Evolutionary conservation across 164 flowering plant genomes (phyloP), one percentile per base, ranked within the genome.

Genomic region (grape (Vitis vinifera)): DNA sequence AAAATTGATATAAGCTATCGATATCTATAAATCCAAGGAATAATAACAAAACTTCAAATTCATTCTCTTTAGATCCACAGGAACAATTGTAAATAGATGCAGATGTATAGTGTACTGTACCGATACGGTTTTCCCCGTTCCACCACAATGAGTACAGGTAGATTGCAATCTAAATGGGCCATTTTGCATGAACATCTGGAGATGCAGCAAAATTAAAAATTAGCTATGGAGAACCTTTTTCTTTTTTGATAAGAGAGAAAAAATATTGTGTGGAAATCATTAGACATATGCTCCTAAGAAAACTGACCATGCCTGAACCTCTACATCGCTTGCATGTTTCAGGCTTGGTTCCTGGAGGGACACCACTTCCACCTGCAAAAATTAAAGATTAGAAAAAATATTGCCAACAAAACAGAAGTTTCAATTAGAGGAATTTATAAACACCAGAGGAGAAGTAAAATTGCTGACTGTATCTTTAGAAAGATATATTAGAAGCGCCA

Each of bases 311-410:
- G 81, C 99, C 99, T 23, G 91, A 73, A 47, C 98, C 99, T 81
- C 68, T 88, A 75, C 99, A 95, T 14, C 88, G 79, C 68, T 57
- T 84, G 76, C 98, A 95, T 9, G 91, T 88, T 79, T 93, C 95
- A 53, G 97, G 98, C 69, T 76, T 87, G 5, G 93, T 88, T 69
- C 99, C 99, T 80, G 98, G 97, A 77, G 98, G 98, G 63, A 95
- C 98, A 68, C 99, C 99, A 73, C 84, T 75, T 64, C 98, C 99
- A 81, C 90, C 99, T 95, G 78, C 56, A 75, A 77, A 72, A 58
- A 51, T 63, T 51, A 70, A 77, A 53, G 51, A 70, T 59, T 5
- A 58, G 3, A 11, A 37, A 6, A 37, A 37, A 37, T 37, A 37
- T 37, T 37, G 44, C 44, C 44, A 37, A 37, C 44, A 37, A 37